A percentile compares a stretch with the other conserved stretches of the same genome.
These are phyloP conservation scores for Fusarium nematophilum DNA, from an alignment of 2,329 filamentous ascomycete genomes.

Conservation along the genomic window DNA sequence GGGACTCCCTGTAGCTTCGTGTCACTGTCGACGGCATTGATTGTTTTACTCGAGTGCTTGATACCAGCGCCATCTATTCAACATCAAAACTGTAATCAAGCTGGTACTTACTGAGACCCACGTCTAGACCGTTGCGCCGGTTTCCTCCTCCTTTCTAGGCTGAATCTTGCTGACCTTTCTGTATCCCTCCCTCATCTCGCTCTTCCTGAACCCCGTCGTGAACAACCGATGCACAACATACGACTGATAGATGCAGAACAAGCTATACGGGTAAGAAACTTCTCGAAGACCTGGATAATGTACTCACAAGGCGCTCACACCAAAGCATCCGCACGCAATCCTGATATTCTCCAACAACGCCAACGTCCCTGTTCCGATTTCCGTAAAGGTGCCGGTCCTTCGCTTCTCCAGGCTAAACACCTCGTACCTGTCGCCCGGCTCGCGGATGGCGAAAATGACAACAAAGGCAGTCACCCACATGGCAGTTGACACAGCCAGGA, in stretches of 20 bases:
- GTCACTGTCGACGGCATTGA: too few species aligned
- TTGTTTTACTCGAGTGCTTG: too few species aligned
- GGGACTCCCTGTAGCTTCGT: too few species aligned
- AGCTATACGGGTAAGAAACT: background rate
- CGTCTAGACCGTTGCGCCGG: background rate
- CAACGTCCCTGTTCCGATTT: slow-evolving; percentile 12
- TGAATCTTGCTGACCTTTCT: slow-evolving; percentile 19
- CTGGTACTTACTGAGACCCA: too few species aligned
- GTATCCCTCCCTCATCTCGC: slow-evolving; percentile 23
- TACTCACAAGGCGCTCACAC: slow-evolving; percentile 31
- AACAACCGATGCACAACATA: slow-evolving; percentile 17
- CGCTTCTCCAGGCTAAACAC: slow-evolving; percentile 9
- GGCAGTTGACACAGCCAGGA: slow-evolving; percentile 15
- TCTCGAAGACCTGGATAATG: rapidly evolving
- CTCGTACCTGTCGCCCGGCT: slow-evolving; percentile 2
- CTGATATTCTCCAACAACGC: slow-evolving; percentile 24
- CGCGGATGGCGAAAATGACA: slow-evolving; percentile 19
- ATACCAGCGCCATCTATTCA: too few species aligned
- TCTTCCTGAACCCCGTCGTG: slow-evolving; percentile 18
- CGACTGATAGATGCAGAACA: slow-evolving; percentile 29
- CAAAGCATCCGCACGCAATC: slow-evolving; percentile 31
- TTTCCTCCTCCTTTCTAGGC: slow-evolving; percentile 1
- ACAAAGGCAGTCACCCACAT: slow-evolving; percentile 23
- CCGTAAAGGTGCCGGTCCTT: slow-evolving; percentile 1
- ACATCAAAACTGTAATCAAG: too few species aligned